phyloP scores from a whole-genome alignment of 2,329 filamentous ascomycete species.

The Taxawa tesnikishii region DNA sequence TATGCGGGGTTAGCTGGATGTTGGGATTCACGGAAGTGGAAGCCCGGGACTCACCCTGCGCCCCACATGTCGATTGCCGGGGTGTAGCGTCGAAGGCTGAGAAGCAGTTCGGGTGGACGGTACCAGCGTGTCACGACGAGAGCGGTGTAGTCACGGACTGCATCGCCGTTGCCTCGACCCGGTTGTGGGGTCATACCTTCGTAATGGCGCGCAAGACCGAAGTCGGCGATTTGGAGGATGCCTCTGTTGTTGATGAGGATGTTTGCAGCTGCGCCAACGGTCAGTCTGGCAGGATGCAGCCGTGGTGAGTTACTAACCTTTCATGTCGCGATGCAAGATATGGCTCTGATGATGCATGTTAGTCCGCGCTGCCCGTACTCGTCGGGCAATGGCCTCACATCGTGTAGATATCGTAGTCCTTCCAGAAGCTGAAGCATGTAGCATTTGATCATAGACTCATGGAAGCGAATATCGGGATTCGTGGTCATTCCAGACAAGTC shows the following conservation, averaged over 20 bases:
- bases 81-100: slow-evolving; percentile 85
- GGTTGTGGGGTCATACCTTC: slow-evolving; percentile 69
- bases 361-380: not conserved
- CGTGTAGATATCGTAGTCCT: slow-evolving; percentile 81
- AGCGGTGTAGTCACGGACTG: slow-evolving; percentile 85
- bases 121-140: slow-evolving; percentile 97
- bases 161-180: slow-evolving; percentile 71
- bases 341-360: slow-evolving; percentile 20
- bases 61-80: slow-evolving; percentile 98
- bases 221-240: slow-evolving; percentile 92
- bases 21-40: too few species aligned
- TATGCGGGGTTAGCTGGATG: slow-evolving; percentile 22
- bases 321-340: slow-evolving; percentile 96
- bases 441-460: slow-evolving; percentile 89
- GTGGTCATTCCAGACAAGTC: slow-evolving; percentile 94
- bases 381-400: slow-evolving; percentile 29
- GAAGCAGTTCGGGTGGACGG: slow-evolving; percentile 78
- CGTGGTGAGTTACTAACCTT: slow-evolving; percentile 30
- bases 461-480: slow-evolving; percentile 81
- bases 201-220: slow-evolving; percentile 86
- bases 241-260: slow-evolving; percentile 90
- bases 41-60: slow-evolving; percentile 78
- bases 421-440: slow-evolving; percentile 91
- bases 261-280: slow-evolving; percentile 56
- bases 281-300: slow-evolving; percentile 5